Evolutionary conservation across 192 early-diverging fungal genomes (phyloP), one percentile per base, ranked within the genome.

Genomic region (Umbelopsis sp.): DNA sequence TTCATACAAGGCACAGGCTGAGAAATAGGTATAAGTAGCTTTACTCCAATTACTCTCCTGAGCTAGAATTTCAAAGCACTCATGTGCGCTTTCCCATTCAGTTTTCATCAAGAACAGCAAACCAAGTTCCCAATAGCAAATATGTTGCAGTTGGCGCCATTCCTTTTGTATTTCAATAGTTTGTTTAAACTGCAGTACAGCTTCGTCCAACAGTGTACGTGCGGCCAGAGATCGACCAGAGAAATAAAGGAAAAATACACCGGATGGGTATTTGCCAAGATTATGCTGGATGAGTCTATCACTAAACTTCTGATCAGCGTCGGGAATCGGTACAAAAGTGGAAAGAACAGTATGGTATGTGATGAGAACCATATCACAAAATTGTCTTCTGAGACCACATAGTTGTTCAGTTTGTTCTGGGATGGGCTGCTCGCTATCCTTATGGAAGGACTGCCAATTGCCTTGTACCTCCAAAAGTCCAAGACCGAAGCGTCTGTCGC

Each of bases 31-130:
- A 83, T 93, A 97, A 8, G 90, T 88, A 6, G 92, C 91, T 68
- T 91, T 91, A 71, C 91, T 90, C 95, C 95, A 97, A 52, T 91
- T 89, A 71, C 90, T 94, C 69, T 97, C 94, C 55, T 85, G 82
- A 50, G 80, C 78, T 35, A 97, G 77, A 5, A 84, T 83, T 16
- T 82, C 83, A 73, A 89, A 92, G 13, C 87, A 86, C 16, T 87
- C 77, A 45, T 77, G 81, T 0, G 90, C 89, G 6, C 82, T 83
- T 27, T 80, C 71, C 83, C 89, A 95, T 37, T 88, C 80, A 0
- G 78, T 76, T 21, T 90, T 75, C 47, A 90, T 82, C 77, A 90
- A 86, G 61, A 84, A 82, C 55, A 86, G 86, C 46, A 91, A 78
- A 15, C 90, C 86, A 18, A 91, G 79, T 70, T 95, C 95, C 92